Conservation (phyloP, 352 stramenopile genomes). For the Phytophthora constricta region DNA sequence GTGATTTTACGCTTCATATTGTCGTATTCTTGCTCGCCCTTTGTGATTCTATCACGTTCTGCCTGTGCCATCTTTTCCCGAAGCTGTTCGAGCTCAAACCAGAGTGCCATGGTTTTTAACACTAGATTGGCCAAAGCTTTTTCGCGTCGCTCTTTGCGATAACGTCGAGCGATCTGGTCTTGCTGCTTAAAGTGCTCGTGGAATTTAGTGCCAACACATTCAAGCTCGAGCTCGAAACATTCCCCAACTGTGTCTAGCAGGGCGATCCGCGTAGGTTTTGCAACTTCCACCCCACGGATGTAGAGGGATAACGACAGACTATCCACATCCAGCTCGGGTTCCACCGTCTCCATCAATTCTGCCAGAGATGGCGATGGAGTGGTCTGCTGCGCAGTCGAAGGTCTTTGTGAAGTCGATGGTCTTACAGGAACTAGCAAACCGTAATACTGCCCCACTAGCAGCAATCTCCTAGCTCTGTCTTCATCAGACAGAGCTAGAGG, state of each 20-base stretch:
- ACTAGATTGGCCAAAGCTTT: conserved; percentile 41
- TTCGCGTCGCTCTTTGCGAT: conserved; percentile 62
- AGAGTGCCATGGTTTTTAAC: conserved; percentile 47
- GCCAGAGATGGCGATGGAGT: conserved; percentile 31
- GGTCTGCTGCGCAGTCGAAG: too few relatives aligned
- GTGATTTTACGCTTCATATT: conserved; percentile 68
- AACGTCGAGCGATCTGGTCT: conserved; percentile 54
- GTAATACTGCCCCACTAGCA: conserved; percentile 64
- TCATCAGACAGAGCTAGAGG: conserved; percentile 46
- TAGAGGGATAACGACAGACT: conserved; percentile 67
- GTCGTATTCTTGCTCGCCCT: conserved; percentile 55
- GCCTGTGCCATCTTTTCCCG: conserved; percentile 50
- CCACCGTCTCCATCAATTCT: conserved; percentile 62
- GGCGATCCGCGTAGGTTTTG: conserved; percentile 63
- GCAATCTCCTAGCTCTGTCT: conserved; percentile 46
- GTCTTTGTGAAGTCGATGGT: conserved; percentile 15
- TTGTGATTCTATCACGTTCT: conserved; percentile 46
- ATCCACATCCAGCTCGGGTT: conserved; percentile 72
- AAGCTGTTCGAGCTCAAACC: conserved; percentile 56
- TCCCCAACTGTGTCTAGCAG: conserved; percentile 64
- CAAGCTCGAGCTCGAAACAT: conserved; percentile 67
- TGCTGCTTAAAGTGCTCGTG: conserved; percentile 75
- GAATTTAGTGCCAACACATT: conserved; percentile 70
- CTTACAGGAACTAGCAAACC: conserved; percentile 40
- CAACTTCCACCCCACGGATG: conserved; percentile 63